These are phyloP conservation scores for Cercophora scortea DNA, from an alignment of 495 filamentous ascomycete genomes.

Conservation along the genomic window DNA sequence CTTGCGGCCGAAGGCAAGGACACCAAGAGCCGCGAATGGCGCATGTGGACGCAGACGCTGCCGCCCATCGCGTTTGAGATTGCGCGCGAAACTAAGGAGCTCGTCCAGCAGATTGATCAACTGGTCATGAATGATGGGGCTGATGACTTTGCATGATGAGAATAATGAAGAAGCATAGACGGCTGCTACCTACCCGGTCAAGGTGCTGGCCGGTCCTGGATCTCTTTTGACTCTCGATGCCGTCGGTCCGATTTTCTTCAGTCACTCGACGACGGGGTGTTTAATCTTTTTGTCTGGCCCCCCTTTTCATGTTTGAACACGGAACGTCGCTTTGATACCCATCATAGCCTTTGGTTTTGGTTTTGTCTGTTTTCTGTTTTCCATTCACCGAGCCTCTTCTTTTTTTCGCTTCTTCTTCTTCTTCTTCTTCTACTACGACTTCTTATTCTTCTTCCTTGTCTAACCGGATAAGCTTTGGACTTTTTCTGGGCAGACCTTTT, in stretches of 20 bases:
- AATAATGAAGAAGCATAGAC: neutral
- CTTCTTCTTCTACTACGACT: neutral
- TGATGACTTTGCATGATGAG: constrained; percentile 35
- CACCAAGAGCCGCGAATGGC: constrained; percentile 43
- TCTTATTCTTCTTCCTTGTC: neutral
- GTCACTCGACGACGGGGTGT: neutral
- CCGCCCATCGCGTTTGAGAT: constrained; percentile 85
- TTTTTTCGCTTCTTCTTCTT: neutral
- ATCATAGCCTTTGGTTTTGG: constrained; percentile 15
- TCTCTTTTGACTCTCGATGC: neutral
- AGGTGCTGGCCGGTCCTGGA: neutral
- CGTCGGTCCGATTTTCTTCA: no score
- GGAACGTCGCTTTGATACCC: constrained; percentile 19
- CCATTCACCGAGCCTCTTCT: neutral
- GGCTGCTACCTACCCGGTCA: no score
- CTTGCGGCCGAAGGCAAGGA: constrained; percentile 38
- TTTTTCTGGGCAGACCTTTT: neutral
- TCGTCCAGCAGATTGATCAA: constrained; percentile 43
- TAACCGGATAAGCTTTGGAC: constrained; percentile 2
- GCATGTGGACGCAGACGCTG: constrained; percentile 59
- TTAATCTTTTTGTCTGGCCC: neutral
- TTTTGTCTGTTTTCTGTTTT: constrained; percentile 1
- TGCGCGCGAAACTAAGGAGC: constrained; percentile 72
- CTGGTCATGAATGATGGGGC: constrained; percentile 27
- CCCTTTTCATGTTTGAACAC: neutral